Percentiles rank a stretch among this genome's conserved stretches.
These are phyloP conservation scores for Zasmidium cellare DNA, from an alignment of 2,329 filamentous ascomycete species.

Conservation along the genomic window DNA sequence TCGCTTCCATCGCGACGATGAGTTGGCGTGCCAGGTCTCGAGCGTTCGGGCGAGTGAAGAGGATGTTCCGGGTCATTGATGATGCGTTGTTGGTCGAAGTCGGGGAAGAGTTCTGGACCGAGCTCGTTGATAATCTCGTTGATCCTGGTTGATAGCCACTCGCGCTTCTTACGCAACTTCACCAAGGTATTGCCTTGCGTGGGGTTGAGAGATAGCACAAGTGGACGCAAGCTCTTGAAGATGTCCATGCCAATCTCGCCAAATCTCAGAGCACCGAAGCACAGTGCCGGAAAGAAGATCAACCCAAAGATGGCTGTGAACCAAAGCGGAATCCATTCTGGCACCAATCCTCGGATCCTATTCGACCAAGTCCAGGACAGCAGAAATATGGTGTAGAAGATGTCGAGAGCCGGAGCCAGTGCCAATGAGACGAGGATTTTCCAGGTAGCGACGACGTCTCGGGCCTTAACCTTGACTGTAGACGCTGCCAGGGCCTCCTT, in stretches of 20 bases:
- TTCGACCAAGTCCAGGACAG: slow-evolving; percentile 78
- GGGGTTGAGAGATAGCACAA: slow-evolving; percentile 82
- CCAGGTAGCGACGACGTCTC: slow-evolving; percentile 92
- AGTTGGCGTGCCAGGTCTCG: slow-evolving; percentile 28
- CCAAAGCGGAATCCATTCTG: slow-evolving; percentile 78
- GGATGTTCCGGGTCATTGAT: slow-evolving; percentile 54
- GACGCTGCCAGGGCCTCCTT: slow-evolving; percentile 81
- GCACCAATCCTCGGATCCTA: slow-evolving; percentile 78
- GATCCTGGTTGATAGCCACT: slow-evolving; percentile 75
- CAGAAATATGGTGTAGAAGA: slow-evolving; percentile 74
- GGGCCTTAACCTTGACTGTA: slow-evolving; percentile 82
- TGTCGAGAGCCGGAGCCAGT: slow-evolving; percentile 78
- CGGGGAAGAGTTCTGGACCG: slow-evolving; percentile 94
- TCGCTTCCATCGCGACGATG: slow-evolving; percentile 25
- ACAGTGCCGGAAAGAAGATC: slow-evolving; percentile 81
- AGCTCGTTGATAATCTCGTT: slow-evolving; percentile 93
- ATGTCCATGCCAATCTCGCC: slow-evolving; percentile 99
- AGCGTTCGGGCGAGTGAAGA: slow-evolving; percentile 28
- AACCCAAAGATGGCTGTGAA: slow-evolving; percentile 72
- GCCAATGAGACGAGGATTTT: slow-evolving; percentile 87
- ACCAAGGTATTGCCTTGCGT: slow-evolving; percentile 81
- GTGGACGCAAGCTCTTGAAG: slow-evolving; percentile 85
- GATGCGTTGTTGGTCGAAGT: slow-evolving; percentile 79
- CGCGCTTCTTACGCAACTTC: slow-evolving; percentile 71
- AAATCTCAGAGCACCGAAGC: slow-evolving; percentile 89